Evolutionary conservation across 352 stramenopile species (phyloP).

Genomic region (Phytophthora gonapodyides): DNA sequence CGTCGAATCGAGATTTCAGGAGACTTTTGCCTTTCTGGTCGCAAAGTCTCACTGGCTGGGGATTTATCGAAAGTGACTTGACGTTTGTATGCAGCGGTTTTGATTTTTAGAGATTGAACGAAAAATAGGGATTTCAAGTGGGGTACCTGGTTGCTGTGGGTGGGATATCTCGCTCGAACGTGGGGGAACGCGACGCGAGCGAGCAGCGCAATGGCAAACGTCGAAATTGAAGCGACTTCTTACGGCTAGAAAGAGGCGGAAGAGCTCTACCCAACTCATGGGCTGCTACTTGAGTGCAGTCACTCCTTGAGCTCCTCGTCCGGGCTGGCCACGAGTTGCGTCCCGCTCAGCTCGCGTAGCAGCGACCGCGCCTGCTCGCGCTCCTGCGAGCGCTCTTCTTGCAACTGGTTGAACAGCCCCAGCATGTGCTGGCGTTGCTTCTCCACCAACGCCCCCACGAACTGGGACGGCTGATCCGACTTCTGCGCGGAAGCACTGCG

Average conservation of each 20-base stretch:
- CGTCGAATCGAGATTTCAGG: constrained; percentile 2
- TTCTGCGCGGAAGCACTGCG: constrained; percentile 28
- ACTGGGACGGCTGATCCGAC: constrained; percentile 30
- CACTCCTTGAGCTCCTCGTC: constrained; percentile 34
- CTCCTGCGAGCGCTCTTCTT: constrained; percentile 40
- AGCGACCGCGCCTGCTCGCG: constrained; percentile 39
- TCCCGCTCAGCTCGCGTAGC: constrained; percentile 29
- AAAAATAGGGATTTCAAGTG: constrained; percentile 1
- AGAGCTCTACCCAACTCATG: constrained; percentile 13
- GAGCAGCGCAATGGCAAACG: constrained; percentile 20
- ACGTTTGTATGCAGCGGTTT: neutral
- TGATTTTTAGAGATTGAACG: neutral
- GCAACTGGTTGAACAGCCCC: constrained; percentile 41
- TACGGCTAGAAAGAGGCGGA: constrained; percentile 19
- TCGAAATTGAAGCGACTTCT: constrained; percentile 30
- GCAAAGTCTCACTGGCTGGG: constrained; percentile 31
- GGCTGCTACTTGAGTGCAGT: neutral
- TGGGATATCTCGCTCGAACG: constrained; percentile 8
- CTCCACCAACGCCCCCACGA: constrained; percentile 41
- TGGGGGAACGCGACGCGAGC: neutral
- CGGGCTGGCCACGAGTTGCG: constrained; percentile 18
- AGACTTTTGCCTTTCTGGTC: constrained; percentile 5
- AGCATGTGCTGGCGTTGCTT: constrained; percentile 46
- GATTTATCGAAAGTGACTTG: constrained; percentile 26
- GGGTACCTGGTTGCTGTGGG: neutral